These are phyloP conservation scores for Dipteronia sinensis DNA, from an alignment of 345 rosid species.

Conservation along the genomic window DNA sequence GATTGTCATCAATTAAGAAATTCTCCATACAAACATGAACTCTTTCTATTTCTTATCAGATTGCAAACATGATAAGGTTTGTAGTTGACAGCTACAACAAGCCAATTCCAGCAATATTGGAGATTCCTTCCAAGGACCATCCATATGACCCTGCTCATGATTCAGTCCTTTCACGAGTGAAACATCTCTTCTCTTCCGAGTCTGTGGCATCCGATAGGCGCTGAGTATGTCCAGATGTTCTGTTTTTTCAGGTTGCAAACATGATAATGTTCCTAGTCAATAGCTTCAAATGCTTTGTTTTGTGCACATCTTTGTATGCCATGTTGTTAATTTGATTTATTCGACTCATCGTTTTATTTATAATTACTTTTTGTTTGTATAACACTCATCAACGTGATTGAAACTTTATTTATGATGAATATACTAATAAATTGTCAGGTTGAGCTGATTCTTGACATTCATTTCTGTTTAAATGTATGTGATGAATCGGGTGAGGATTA, in stretches of 20 bases:
- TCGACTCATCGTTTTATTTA: background rate
- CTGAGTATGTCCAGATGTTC: constrained; percentile 1
- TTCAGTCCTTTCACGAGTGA: constrained; percentile 34
- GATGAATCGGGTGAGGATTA: background rate
- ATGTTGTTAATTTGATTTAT: background rate
- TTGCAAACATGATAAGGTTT: constrained; percentile 34
- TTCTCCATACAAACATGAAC: background rate
- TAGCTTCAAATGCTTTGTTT: background rate
- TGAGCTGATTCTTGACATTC: background rate
- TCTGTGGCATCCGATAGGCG: constrained; percentile 25
- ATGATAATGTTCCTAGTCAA: constrained; percentile 13
- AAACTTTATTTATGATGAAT: background rate
- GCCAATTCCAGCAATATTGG: constrained; percentile 34
- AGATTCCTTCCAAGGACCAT: constrained; percentile 32
- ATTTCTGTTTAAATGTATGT: background rate
- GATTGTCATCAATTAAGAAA: background rate
- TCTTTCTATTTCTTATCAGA: background rate
- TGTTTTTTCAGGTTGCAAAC: constrained; percentile 12
- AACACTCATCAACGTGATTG: background rate
- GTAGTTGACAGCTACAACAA: constrained; percentile 28
- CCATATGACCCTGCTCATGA: constrained; percentile 31
- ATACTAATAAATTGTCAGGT: background rate
- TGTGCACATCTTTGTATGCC: background rate
- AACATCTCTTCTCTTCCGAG: constrained; percentile 18
- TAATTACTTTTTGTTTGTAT: background rate